Conservation (phyloP, 495 filamentous ascomycete species). For the Aspergillus heteromorphus region DNA sequence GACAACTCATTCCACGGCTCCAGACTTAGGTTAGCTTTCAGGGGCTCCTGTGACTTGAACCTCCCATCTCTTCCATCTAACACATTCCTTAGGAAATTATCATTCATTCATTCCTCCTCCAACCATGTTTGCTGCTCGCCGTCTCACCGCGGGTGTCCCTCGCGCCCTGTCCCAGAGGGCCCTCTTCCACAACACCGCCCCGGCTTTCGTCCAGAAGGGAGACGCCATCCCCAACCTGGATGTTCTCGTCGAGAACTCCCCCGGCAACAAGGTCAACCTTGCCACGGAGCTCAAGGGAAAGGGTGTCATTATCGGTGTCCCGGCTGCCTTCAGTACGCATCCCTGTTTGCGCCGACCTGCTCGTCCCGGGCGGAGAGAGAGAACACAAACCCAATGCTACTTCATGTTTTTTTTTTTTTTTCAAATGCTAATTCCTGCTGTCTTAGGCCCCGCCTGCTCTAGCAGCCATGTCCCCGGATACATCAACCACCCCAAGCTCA, state of each 20-base stretch:
- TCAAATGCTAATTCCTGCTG: background rate
- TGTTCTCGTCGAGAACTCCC: conserved; percentile 50
- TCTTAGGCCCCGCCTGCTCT: conserved; percentile 65
- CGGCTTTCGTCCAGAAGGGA: conserved; percentile 52
- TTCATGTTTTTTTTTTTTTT: background rate
- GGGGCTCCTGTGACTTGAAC: background rate
- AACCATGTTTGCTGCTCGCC: conserved; percentile 42
- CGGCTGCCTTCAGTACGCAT: conserved; percentile 75
- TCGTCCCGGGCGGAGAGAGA: background rate
- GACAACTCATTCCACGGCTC: background rate
- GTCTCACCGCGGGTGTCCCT: conserved; percentile 31
- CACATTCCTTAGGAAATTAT: background rate
- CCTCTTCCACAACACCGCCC: conserved; percentile 49
- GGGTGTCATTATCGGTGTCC: conserved; percentile 82
- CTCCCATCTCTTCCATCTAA: background rate
- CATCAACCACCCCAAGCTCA: conserved; percentile 66
- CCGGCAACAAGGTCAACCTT: conserved; percentile 83
- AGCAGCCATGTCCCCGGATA: conserved; percentile 76
- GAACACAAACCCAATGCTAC: background rate
- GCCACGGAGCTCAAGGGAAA: conserved; percentile 66
- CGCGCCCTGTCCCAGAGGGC: conserved; percentile 33
- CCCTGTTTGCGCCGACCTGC: background rate
- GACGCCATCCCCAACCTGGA: conserved; percentile 61
- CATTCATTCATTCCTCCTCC: conserved; percentile 1
- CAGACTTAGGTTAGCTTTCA: background rate